Evolutionary conservation across 805 yeast genomes (phyloP).

Genomic region (Yamadazyma paraphyllophila): DNA sequence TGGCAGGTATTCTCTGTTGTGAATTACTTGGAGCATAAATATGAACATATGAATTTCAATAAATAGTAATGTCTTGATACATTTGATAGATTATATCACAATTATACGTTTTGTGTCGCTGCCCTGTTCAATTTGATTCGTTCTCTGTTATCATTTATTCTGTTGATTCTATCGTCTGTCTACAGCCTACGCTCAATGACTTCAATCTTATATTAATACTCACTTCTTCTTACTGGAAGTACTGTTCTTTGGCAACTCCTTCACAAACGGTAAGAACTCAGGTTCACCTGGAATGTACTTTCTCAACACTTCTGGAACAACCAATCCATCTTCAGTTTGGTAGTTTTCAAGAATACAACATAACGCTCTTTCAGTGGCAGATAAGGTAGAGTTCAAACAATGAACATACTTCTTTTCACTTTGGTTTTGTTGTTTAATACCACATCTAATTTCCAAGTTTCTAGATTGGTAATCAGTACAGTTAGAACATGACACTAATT

Average conservation of each 20-base stretch:
- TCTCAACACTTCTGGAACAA: slow-evolving; percentile 92
- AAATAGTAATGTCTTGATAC: too few relatives aligned
- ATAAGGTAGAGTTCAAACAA: slow-evolving; percentile 94
- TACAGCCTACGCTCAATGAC: too few relatives aligned
- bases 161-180: too few relatives aligned
- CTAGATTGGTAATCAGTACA: slow-evolving; percentile 99
- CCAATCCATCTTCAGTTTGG: slow-evolving; percentile 94
- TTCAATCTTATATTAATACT: neutral
- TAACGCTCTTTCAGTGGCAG: slow-evolving; percentile 97
- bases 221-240: slow-evolving; percentile 66
- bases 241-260: slow-evolving; percentile 92
- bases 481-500: slow-evolving; percentile 96
- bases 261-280: slow-evolving; percentile 86
- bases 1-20: slow-evolving; percentile 31
- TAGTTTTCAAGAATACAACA: slow-evolving; percentile 97
- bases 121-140: too few relatives aligned
- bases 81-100: too few relatives aligned
- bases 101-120: too few relatives aligned
- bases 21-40: slow-evolving; percentile 18
- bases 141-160: too few relatives aligned
- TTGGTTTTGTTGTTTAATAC: slow-evolving; percentile 92
- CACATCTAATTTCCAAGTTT: slow-evolving; percentile 97
- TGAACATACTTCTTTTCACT: slow-evolving; percentile 97
- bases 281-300: slow-evolving; percentile 98
- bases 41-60: too few relatives aligned